These are phyloP conservation scores for Pouteria glomerata DNA, from an alignment of 148 eudicot genomes.

Conservation along the genomic window DNA sequence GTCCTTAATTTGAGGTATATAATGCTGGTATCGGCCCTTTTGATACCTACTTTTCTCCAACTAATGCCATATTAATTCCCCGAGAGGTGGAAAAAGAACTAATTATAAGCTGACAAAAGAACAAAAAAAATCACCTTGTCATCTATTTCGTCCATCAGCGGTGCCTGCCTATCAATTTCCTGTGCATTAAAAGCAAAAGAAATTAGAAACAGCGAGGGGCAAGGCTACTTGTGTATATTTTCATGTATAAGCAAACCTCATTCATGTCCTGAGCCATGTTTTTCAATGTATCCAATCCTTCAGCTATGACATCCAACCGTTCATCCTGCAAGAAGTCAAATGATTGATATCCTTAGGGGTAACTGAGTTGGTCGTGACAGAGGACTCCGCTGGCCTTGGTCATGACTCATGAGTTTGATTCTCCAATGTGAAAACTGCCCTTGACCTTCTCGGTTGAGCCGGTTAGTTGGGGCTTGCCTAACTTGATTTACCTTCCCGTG, in stretches of 20 bases:
- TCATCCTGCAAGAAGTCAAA: slow-evolving; percentile 40
- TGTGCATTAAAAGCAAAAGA: slow-evolving; percentile 18
- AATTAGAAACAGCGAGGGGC: neutral
- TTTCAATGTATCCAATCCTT: slow-evolving; percentile 60
- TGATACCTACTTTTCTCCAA: no score
- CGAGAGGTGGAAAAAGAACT: no score
- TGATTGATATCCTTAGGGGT: neutral
- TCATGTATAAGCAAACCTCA: slow-evolving; percentile 37
- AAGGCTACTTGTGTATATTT: neutral
- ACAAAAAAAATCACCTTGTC: slow-evolving; percentile 34
- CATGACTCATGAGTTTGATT: no score
- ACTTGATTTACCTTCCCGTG: no score
- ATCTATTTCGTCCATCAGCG: slow-evolving; percentile 56
- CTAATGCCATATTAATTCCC: no score
- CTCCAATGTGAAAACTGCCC: no score
- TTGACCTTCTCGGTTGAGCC: no score
- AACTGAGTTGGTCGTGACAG: no score
- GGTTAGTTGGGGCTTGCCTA: no score
- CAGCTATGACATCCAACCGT: slow-evolving; percentile 58
- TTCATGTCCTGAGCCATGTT: slow-evolving; percentile 54
- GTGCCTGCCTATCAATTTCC: slow-evolving; percentile 58
- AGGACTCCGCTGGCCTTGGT: no score
- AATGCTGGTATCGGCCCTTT: no score
- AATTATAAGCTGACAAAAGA: neutral
- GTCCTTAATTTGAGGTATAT: no score